Base-by-base conservation (phyloP, 1,284 basidiomycete genomes). In the Sporisorium graminicola region DNA sequence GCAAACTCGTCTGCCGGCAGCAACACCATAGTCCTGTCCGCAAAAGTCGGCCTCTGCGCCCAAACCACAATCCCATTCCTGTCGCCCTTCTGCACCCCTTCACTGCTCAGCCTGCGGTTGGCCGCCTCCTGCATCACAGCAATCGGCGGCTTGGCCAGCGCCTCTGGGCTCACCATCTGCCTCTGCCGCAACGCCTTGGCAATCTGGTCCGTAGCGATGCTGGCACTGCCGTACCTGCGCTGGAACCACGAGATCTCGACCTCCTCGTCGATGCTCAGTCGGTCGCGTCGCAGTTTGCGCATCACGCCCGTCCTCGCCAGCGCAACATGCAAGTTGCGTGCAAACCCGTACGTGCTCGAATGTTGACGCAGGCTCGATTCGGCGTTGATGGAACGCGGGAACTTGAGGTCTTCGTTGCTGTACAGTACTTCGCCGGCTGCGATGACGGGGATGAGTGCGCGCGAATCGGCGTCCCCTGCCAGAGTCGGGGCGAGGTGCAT, bases 211-310 rank as follows among this genome's bases (percentile, higher is more conserved):
- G 74, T 60, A 10, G 78, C 51, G 31, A 82, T 74, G 50, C 64
- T 64, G 6, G 63, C 55, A 29, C 75, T 73, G 18, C 78, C 78
- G 22, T 82, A 82, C 8, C 64, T 57, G 8, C 72, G 53, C 57
- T 77, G 68, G 64, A 82, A 82, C 76, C 71, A 81, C 14, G 66
- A 70, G 58, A 82, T 75, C 57, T 82, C 81, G n/a, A 80, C 77
- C 51, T 81, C 80, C 40, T 79, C 44, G 13, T 68, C 62, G 49
- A 74, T 61, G 5, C 58, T 49, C 18, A 82, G 55, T 18, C 22
- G 46, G 2, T 67, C 66, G 16, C 63, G 49, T 13, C 70, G 62
- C 24, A 82, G 65, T 46, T 77, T 74, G 3, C 74, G 65, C 75
- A 81, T 77, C 6, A 82, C 65, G n/a, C 52, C 43, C 16, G 73